Base-by-base conservation (phyloP, 345 rosid species). In the Camelina sativa region DNA sequence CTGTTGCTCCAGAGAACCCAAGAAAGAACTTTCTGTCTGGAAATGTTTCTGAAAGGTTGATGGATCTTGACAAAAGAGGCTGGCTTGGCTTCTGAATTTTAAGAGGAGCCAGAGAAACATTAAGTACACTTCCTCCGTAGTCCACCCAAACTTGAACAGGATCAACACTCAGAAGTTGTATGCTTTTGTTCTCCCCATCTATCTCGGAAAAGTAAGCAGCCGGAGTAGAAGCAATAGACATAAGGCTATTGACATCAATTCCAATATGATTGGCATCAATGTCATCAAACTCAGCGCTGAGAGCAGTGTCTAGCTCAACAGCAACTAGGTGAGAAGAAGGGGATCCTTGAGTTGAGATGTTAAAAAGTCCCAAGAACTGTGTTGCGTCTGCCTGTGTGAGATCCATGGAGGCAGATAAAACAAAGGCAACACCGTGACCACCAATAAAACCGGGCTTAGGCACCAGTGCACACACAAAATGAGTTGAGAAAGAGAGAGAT, bases 1-100 rank as follows among this genome's bases (percentile, higher is more conserved):
- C 85, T 2, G 90, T 86, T 1, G 92, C 52, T 43, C 91, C 84
- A 19, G 91, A 86, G 85, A 91, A 84, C 12, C 95, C 97, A 12
- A 87, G 66, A 71, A 77, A 84, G 71, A 86, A 78, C 28, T 74
- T 67, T n/a, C 59, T 59, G 13, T 82, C 81, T 30, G 69, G 37
- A 60, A 91, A 62, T 13, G 54, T 20, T 9, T 79, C 62, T 25
- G 88, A 87, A 54, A 87, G 72, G 84, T 87, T 82, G n/a, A 74
- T n/a, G 2, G 25, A 12, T 71, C 34, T 12, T 52, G 91, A 89
- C 73, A 91, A 15, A 48, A 91, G 86, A 23, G 95, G 89, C 15
- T 0, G 43, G 2, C 35, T 71, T 8, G 93, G 95, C 54, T 84
- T 83, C n/a, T 23, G 30, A 1, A 55, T 16, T 25, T 32, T n/a